Base-by-base conservation (phyloP, 768 basidiomycete genomes). In the Lactifluus pinguis region DNA sequence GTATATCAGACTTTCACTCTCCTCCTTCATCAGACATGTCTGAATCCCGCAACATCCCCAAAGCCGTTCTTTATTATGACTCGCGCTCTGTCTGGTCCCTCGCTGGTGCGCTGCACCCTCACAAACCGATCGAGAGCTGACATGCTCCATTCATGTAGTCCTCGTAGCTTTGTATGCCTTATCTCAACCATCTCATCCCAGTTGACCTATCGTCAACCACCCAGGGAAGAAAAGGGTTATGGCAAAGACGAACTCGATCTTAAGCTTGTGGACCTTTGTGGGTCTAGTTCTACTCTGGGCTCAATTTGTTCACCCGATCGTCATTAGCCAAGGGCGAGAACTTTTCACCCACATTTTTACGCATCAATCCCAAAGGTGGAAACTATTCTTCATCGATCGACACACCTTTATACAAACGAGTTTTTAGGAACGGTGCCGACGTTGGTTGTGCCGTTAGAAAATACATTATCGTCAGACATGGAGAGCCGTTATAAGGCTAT, bases 401-500 rank as follows among this genome's bases (percentile, higher is more conserved):
- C 42, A 47, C 14, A 47, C 30, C 19, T 39, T 58, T 49, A 57
- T 45, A 19, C 32, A 53, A 2, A n/a, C 6, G 10, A 25, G 34
- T 64, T 50, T n/a, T 56, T 65, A 91, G 89, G 83, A 7, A 89
- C 86, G 25, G 80, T 93, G 4, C 92, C 92, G 11, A 88, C 87
- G 3, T 74, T 94, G 53, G 84, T 93, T 30, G 92, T 93, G n/a
- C 92, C 92, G 0, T 76, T 92, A 11, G 74, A 84, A 64, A 84
- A 87, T 64, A 87, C 89, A 4, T 77, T 92, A 9, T 72, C 79
- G 0, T 75, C 80, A 3, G 89, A 86, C 17, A 78, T 84, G 29
- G 88, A 90, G 67, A 87, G 83, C 66, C 81, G 87, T 47, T 95
- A 89, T 76, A 87, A 89, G 67, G 85, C 89, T 3, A 73, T 95